A percentile compares a stretch with the other conserved stretches of the same genome.
These are phyloP conservation scores for Penicillium sp. DNA, from an alignment of 2,329 filamentous ascomycete genomes.

Conservation along the genomic window DNA sequence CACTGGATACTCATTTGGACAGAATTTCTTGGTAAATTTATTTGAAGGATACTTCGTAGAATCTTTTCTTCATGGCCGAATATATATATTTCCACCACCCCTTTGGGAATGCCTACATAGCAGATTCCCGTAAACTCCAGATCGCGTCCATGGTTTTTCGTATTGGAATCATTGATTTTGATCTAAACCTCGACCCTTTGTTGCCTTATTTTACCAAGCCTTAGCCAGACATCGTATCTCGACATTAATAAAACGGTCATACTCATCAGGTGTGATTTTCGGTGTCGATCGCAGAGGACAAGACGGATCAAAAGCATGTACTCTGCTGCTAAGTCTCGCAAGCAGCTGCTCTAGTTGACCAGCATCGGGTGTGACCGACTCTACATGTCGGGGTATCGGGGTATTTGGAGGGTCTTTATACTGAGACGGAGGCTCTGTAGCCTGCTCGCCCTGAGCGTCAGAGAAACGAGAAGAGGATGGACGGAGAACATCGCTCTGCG, in stretches of 20 bases:
- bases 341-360: neutral
- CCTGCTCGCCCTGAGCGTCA: neutral
- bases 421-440: neutral
- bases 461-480: neutral
- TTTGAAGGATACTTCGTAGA: neutral
- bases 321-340: neutral
- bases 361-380: neutral
- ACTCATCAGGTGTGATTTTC: neutral
- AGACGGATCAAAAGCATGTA: neutral
- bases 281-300: neutral
- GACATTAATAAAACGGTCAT: neutral
- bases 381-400: neutral
- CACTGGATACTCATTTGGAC: neutral
- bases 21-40: neutral
- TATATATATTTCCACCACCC: neutral
- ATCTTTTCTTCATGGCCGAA: neutral
- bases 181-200: neutral
- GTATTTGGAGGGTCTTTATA: neutral
- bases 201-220: neutral
- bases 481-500: neutral
- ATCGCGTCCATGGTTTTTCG: neutral
- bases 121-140: neutral
- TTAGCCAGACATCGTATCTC: neutral
- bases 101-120: neutral
- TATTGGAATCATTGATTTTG: neutral